phyloP scores from a whole-genome alignment of 164 flowering plant genomes.

The Tetracentron sinense region DNA sequence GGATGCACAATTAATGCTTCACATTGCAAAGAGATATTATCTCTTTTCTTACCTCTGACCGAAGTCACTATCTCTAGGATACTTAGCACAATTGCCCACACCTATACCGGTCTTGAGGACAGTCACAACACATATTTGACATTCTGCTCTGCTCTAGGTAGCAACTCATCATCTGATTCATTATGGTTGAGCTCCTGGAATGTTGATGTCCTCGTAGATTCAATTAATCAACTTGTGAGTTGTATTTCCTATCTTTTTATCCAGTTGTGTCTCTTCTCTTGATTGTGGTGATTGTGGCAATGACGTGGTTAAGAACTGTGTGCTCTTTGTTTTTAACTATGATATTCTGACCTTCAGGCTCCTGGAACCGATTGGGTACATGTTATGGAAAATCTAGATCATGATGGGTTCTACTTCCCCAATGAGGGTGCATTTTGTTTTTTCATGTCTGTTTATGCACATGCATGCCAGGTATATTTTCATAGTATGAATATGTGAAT shows the following conservation, averaged over 20 bases:
- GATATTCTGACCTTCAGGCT: conserved; percentile 49
- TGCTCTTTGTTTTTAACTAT: conserved; percentile 7
- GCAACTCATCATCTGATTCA: conserved; percentile 36
- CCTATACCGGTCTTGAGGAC: conserved; percentile 69
- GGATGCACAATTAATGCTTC: conserved; percentile 70
- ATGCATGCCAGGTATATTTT: conserved; percentile 40
- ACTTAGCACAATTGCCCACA: conserved; percentile 58
- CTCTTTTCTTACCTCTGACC: conserved; percentile 65
- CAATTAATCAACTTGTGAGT: conserved; percentile 87
- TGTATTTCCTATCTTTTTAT: neutral
- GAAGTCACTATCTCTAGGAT: conserved; percentile 66
- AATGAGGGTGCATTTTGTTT: conserved; percentile 66
- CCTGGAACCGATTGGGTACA: conserved; percentile 68
- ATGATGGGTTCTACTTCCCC: conserved; percentile 84
- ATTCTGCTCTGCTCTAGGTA: conserved; percentile 64
- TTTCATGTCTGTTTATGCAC: conserved; percentile 64
- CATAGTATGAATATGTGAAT: neutral
- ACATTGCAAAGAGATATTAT: conserved; percentile 77
- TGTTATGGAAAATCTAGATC: conserved; percentile 85
- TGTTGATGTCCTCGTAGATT: conserved; percentile 62
- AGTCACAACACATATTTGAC: conserved; percentile 48
- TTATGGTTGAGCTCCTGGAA: conserved; percentile 73
- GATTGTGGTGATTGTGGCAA: neutral
- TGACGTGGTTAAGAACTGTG: neutral
- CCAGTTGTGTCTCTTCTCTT: neutral